Base-by-base conservation (phyloP, 2,329 filamentous ascomycete species). In the Zymoseptoria crescenta region DNA sequence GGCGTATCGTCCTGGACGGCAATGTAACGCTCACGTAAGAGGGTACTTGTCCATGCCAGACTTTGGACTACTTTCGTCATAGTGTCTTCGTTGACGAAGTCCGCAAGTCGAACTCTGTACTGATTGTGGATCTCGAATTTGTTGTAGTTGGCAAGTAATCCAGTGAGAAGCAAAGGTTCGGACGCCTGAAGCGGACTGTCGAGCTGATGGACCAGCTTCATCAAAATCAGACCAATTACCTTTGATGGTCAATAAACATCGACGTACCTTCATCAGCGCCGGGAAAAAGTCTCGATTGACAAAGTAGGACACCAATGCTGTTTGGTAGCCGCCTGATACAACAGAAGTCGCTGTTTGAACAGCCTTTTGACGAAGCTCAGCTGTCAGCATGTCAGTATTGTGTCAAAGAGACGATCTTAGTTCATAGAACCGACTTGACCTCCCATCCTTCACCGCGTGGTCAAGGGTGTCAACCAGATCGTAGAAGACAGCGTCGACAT, bases 91-190 rank as follows among this genome's bases (percentile, higher is more conserved):
- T 99, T 96, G 68, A 96, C 91, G 74, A 97, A 97, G 73, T 97
- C 92, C 68, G 93, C 91, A 16, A 99, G 81, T 28, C 93, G 88
- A 63, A 95, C 79, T 68, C 94, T 88, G 69, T 99, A 99, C 0
- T 93, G 93, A 67, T 99, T 99, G 72, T 96, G 92, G 59, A 95
- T 93, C 74, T 99, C 94, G 70, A 99, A 99, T 74, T 97, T 99
- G 81, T 99, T 97, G 81, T 97, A 97, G 76, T 97, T 99, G 64
- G 90, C 89, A 56, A 99, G 79, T 3, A 97, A 80, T 10, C 93
- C 93, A 20, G 96, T 80, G 8, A 97, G 82, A 13, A 87, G 84
- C 65, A 96, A 91, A 0, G 93, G 88, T 59, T 89, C 83, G 50
- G 56, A 82, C 59, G 83, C 84, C 68, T 81, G 80, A 19, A 80